Conservation (phyloP, 495 filamentous ascomycete genomes). For the Hypoxylon fragiforme region DNA sequence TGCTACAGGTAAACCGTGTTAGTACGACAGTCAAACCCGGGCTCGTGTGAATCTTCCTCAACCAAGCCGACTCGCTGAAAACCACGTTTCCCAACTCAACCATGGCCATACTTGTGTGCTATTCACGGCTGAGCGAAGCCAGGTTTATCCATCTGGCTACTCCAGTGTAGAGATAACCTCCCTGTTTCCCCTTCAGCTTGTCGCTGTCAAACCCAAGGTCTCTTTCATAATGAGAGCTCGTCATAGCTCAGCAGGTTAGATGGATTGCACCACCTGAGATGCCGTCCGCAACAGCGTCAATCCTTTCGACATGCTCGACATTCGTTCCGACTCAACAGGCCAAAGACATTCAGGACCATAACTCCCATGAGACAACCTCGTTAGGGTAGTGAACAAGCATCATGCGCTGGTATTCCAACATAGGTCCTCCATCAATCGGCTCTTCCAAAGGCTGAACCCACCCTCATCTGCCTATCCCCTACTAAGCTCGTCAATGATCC, state of each 20-base stretch:
- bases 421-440: neutral
- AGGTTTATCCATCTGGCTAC: neutral
- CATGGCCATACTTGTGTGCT: neutral
- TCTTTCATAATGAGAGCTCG: neutral
- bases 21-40: no score
- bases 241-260: constrained; percentile 4
- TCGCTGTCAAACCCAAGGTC: neutral
- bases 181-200: neutral
- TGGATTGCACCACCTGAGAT: neutral
- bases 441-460: constrained; percentile 2
- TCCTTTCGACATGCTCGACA: neutral
- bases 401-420: neutral
- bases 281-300: neutral
- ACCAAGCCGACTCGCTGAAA: neutral
- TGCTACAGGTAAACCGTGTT: no score
- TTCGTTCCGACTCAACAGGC: neutral
- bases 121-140: neutral
- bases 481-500: neutral
- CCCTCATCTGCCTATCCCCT: constrained; percentile 3
- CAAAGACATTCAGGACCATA: constrained; percentile 10
- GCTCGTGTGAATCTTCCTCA: no score
- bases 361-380: no score
- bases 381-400: no score
- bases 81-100: neutral
- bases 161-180: neutral